Percentiles rank a stretch among this genome's conserved stretches.
These are phyloP conservation scores for Oryza punctata DNA, from an alignment of 176 grass and related monocot species.

Conservation along the genomic window DNA sequence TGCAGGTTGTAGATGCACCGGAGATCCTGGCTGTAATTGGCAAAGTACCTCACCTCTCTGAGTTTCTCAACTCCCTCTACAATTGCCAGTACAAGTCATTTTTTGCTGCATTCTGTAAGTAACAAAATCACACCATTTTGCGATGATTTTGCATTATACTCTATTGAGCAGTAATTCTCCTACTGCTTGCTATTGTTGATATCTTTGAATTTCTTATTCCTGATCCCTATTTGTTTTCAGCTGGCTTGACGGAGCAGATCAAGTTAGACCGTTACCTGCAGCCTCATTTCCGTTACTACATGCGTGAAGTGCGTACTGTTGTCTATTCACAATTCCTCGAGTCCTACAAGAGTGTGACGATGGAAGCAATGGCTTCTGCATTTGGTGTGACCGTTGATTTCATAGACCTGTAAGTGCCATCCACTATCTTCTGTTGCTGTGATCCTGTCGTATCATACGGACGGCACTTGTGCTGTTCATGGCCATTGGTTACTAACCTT, in stretches of 20 bases:
- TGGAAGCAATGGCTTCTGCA: slow-evolving; percentile 94
- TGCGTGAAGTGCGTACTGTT: slow-evolving; percentile 91
- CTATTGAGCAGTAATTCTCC: not conserved
- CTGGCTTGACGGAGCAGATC: slow-evolving; percentile 91
- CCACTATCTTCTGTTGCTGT: not conserved
- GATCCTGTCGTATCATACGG: not conserved
- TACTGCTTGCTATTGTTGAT: not conserved
- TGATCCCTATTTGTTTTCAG: slow-evolving; percentile 54
- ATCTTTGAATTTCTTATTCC: slow-evolving; percentile 28
- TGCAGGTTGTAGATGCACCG: slow-evolving; percentile 89
- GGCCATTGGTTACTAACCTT: not conserved
- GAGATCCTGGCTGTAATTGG: slow-evolving; percentile 94
- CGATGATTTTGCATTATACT: slow-evolving; percentile 26
- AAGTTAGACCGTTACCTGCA: slow-evolving; percentile 92
- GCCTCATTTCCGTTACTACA: slow-evolving; percentile 91
- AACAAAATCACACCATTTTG: slow-evolving; percentile 15
- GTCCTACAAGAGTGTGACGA: slow-evolving; percentile 98
- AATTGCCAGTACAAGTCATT: slow-evolving; percentile 97
- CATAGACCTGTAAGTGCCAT: slow-evolving; percentile 84
- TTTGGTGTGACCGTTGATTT: slow-evolving; percentile 95
- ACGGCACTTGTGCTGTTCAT: not conserved
- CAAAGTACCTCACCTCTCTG: slow-evolving; percentile 89
- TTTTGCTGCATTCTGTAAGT: slow-evolving; percentile 95
- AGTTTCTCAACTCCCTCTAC: slow-evolving; percentile 95
- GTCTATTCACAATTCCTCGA: slow-evolving; percentile 95